Base-by-base conservation (phyloP, 805 yeast species). In the Metschnikowia henanensis region DNA sequence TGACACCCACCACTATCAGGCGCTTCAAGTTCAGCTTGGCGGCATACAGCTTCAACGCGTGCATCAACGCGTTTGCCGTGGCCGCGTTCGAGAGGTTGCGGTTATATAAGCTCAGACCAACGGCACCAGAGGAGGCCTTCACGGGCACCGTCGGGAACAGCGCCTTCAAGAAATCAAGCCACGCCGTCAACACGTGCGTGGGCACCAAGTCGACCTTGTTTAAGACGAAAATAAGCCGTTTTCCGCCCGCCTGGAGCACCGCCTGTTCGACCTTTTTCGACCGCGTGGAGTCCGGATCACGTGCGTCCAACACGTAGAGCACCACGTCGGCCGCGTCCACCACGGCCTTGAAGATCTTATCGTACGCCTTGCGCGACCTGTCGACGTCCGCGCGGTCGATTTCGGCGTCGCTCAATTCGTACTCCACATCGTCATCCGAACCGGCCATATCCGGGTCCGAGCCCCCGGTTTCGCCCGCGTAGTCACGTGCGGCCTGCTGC, bases 121-220 rank as follows among this genome's bases (percentile, higher is more conserved):
- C 74, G 3, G 94, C 85, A 33, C 91, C 81, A 33, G 83, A 77
- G 1, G 92, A 78, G 2, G 95, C 92, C 62, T 80, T 86, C 43
- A 94, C 72, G 38, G 98, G 97, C 53, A 94, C 79, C 2, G 96
- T 87, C 45, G 99, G 98, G 76, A 94, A 94, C 25, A 85, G 79
- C 16, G 84, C 77, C 55, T 85, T 82, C 56, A 94, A 75, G 62
- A 83, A 83, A 53, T 79, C 77, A 52, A 89, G 67, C 99, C 99
- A 94, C 61, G 81, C 80, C 58, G 84, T 81, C 57, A 94, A 75
- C 20, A 81, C 91, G 33, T 83, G 79, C 23, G 89, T 84, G 13
- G 99, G 99, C 48, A 94, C 80, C 57, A 94, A 77, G 69, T 94
- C 99, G 47, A 94, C 87, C 67, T 94, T 94, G 73, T 94, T 94